A percentile compares a stretch with the other conserved stretches of the same genome.
phyloP scores from a whole-genome alignment of 805 yeast species.

The Brettanomyces naardenensis region DNA sequence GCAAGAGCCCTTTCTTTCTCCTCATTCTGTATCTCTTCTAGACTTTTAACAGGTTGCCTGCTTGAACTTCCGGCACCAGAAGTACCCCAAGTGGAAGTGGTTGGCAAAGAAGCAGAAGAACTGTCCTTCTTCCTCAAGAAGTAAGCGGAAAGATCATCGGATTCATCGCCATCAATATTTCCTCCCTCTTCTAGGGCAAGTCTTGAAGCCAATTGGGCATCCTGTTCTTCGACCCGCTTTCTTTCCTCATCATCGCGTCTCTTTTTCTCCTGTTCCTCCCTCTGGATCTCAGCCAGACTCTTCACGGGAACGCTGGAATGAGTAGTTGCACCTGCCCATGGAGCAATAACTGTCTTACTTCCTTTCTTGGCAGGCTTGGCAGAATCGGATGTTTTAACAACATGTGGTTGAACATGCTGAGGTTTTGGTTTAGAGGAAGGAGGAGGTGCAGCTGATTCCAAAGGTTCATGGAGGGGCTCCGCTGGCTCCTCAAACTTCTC shows the following conservation, averaged over 20 bases:
- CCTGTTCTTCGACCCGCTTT: slow-evolving; percentile 14
- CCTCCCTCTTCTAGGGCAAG: slow-evolving; percentile 13
- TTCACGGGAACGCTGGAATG: slow-evolving; percentile 30
- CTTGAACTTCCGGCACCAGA: slow-evolving; percentile 20
- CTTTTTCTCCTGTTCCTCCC: slow-evolving; percentile 35
- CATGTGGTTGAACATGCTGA: not conserved
- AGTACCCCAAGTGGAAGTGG: slow-evolving; percentile 36
- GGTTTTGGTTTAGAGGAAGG: not conserved
- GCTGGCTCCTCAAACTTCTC: not conserved
- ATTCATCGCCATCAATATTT: too few species aligned
- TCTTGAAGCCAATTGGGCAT: slow-evolving; percentile 15
- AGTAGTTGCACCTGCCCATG: slow-evolving; percentile 30
- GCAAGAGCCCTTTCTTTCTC: slow-evolving; percentile 24
- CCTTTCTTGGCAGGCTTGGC: not conserved
- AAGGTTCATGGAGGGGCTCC: not conserved
- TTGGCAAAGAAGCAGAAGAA: slow-evolving; percentile 24
- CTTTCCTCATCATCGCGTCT: slow-evolving; percentile 10
- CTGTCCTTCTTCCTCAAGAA: not conserved
- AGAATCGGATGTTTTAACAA: slow-evolving; percentile 4
- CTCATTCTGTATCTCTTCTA: slow-evolving; percentile 57
- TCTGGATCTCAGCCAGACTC: slow-evolving; percentile 55
- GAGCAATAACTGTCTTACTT: slow-evolving; percentile 24
- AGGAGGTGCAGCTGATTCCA: not conserved
- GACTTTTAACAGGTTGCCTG: slow-evolving; percentile 34
- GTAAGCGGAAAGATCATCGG: not conserved